Evolutionary conservation across 352 stramenopile species (phyloP).

Genomic region (Phytopythium delawarense): DNA sequence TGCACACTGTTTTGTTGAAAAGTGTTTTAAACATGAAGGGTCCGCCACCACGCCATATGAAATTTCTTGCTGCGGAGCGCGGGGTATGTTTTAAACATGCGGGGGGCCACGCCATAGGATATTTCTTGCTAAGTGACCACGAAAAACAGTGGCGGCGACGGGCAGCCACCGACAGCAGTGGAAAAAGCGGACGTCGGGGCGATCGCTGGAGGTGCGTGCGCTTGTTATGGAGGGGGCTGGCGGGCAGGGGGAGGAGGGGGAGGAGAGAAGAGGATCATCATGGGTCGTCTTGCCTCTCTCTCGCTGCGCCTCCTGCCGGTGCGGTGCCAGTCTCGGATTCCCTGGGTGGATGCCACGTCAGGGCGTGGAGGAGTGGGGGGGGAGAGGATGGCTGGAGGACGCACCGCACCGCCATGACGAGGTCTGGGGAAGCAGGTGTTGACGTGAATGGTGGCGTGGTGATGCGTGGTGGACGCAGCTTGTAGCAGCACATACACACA

Average conservation of each 20-base stretch:
- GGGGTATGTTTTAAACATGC: no score
- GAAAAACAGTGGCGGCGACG: background rate
- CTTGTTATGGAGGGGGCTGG: background rate
- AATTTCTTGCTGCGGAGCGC: no score
- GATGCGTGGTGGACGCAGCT: background rate
- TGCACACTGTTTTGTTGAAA: background rate
- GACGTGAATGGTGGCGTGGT: background rate
- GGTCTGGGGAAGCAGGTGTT: no score
- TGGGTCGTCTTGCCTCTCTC: background rate
- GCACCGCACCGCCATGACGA: no score
- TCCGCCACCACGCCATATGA: no score
- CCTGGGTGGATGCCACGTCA: no score
- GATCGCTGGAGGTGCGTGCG: constrained; percentile 4
- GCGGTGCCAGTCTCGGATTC: no score
- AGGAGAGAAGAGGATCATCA: background rate
- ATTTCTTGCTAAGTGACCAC: constrained; percentile 1
- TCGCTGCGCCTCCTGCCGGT: no score
- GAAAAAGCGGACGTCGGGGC: constrained; percentile 6
- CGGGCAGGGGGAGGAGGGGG: background rate
- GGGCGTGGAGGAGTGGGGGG: no score
- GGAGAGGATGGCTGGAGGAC: no score
- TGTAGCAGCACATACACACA: background rate
- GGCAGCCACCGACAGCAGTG: constrained; percentile 8
- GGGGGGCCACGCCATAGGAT: constrained; percentile 5
- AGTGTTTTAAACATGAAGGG: background rate